phyloP scores from a whole-genome alignment of 2,329 filamentous ascomycete species.

The Penicillium sp. region DNA sequence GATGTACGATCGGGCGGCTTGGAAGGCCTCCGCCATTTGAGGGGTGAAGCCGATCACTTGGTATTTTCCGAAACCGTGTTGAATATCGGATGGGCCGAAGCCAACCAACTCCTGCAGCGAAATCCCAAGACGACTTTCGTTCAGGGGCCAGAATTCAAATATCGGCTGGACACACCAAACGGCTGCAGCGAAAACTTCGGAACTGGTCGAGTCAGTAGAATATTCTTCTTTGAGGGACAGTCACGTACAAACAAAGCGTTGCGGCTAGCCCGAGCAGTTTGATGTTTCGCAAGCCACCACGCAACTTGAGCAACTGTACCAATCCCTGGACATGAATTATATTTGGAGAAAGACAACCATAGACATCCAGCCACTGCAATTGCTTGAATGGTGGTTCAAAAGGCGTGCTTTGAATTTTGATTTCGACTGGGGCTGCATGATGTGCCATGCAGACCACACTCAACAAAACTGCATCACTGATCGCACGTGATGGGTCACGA shows the following conservation, averaged over 20 bases:
- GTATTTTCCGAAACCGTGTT: slow-evolving; percentile 26
- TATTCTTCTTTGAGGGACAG: not conserved
- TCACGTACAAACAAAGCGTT: slow-evolving; percentile 40
- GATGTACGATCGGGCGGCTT: slow-evolving; percentile 34
- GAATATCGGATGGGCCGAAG: slow-evolving; percentile 25
- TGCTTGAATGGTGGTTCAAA: slow-evolving; percentile 36
- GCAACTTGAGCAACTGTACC: slow-evolving; percentile 35
- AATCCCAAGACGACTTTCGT: slow-evolving; percentile 16
- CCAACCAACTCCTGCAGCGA: slow-evolving; percentile 27
- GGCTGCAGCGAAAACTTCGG: slow-evolving; percentile 29
- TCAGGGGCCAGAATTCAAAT: slow-evolving; percentile 30
- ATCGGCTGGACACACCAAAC: slow-evolving; percentile 23
- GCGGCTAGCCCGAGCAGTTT: slow-evolving; percentile 37
- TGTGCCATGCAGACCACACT: slow-evolving; percentile 39
- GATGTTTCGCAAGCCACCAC: slow-evolving; percentile 39
- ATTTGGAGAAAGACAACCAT: slow-evolving; percentile 35
- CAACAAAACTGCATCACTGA: slow-evolving; percentile 37
- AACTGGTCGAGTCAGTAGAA: slow-evolving; percentile 16
- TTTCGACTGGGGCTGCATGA: slow-evolving; percentile 27
- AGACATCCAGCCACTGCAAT: slow-evolving; percentile 40
- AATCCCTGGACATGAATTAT: slow-evolving; percentile 37
- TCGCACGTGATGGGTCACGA: slow-evolving; percentile 29
- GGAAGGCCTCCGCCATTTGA: slow-evolving; percentile 32
- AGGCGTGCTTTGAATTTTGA: slow-evolving; percentile 20
- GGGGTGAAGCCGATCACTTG: slow-evolving; percentile 27